These are phyloP conservation scores for Xylaria polymorpha DNA, from an alignment of 2,329 filamentous ascomycete species.

Conservation along the genomic window DNA sequence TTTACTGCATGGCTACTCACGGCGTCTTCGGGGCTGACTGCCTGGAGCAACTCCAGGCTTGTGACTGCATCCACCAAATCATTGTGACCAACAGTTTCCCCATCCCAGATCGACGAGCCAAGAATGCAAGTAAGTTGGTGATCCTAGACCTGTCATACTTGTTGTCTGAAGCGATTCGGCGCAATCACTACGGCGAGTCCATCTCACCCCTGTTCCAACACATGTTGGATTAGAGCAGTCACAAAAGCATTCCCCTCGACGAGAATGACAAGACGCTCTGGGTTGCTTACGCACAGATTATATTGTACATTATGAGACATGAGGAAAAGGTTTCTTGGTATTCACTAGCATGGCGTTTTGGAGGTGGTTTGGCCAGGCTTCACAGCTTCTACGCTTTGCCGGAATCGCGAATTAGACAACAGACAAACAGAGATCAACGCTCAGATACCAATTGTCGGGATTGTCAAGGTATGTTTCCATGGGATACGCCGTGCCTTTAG, in stretches of 20 bases:
- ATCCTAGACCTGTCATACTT: slow-evolving; percentile 90
- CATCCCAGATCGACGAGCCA: slow-evolving; percentile 78
- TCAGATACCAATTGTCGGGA: slow-evolving; percentile 45
- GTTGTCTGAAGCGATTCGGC: slow-evolving; percentile 89
- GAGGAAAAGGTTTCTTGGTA: slow-evolving; percentile 42
- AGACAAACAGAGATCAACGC: slow-evolving; percentile 42
- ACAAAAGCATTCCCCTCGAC: slow-evolving; percentile 18
- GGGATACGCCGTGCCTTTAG: neutral
- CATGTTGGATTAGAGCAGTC: slow-evolving; percentile 62
- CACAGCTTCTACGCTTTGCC: slow-evolving; percentile 19
- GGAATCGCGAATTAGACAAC: slow-evolving; percentile 36
- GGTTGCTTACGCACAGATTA: slow-evolving; percentile 40
- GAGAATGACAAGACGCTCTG: slow-evolving; percentile 37
- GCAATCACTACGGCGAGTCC: slow-evolving; percentile 96
- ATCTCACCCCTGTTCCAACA: slow-evolving; percentile 78
- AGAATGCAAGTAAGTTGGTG: slow-evolving; percentile 82
- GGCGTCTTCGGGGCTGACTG: slow-evolving; percentile 92
- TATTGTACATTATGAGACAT: slow-evolving; percentile 43
- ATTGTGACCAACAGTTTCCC: slow-evolving; percentile 98
- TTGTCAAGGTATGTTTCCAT: slow-evolving; percentile 47
- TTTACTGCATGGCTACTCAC: slow-evolving; percentile 98
- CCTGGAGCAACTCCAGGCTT: slow-evolving; percentile 88
- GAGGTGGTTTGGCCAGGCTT: slow-evolving; percentile 37
- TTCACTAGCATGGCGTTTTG: slow-evolving; percentile 47
- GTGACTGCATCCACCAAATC: slow-evolving; percentile 92